Conservation (phyloP, 495 filamentous ascomycete genomes). For the Aspergillus taichungensis region DNA sequence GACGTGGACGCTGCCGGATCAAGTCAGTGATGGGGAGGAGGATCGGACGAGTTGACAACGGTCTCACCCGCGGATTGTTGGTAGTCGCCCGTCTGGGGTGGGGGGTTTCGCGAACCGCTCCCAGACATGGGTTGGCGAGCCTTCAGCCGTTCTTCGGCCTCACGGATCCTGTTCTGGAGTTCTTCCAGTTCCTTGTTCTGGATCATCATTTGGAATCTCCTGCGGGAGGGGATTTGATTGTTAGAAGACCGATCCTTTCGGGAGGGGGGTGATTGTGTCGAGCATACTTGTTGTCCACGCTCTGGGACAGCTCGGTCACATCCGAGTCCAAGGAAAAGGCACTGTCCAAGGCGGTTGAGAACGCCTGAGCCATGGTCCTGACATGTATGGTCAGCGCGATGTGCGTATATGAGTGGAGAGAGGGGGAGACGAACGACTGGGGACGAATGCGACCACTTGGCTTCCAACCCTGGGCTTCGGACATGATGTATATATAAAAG, state of each 20-base stretch:
- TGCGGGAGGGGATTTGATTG: constrained; percentile 8
- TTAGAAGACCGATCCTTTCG: not conserved
- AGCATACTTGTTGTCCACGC: constrained; percentile 72
- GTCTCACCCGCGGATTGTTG: constrained; percentile 17
- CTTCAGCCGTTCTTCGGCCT: constrained; percentile 76
- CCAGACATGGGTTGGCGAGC: constrained; percentile 20
- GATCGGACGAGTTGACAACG: constrained; percentile 3
- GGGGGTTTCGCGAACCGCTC: constrained; percentile 1
- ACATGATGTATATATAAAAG: constrained; percentile 28
- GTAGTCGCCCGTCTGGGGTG: constrained; percentile 7
- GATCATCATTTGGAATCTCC: constrained; percentile 62
- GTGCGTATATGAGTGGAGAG: not conserved
- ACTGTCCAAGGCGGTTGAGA: constrained; percentile 78
- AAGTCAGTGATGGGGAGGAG: not conserved
- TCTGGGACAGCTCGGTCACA: constrained; percentile 65
- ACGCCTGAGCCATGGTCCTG: constrained; percentile 81
- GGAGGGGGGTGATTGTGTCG: not conserved
- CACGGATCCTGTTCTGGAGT: constrained; percentile 72
- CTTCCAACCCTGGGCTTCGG: constrained; percentile 70
- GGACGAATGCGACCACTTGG: constrained; percentile 53
- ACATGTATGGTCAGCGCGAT: constrained; percentile 17
- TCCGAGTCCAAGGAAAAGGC: constrained; percentile 79
- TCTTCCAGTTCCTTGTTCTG: constrained; percentile 75
- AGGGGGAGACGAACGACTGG: constrained; percentile 60
- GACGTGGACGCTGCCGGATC: constrained; percentile 8